phyloP scores from a whole-genome alignment of 2,329 filamentous ascomycete genomes.

The Teratosphaeria destructans region DNA sequence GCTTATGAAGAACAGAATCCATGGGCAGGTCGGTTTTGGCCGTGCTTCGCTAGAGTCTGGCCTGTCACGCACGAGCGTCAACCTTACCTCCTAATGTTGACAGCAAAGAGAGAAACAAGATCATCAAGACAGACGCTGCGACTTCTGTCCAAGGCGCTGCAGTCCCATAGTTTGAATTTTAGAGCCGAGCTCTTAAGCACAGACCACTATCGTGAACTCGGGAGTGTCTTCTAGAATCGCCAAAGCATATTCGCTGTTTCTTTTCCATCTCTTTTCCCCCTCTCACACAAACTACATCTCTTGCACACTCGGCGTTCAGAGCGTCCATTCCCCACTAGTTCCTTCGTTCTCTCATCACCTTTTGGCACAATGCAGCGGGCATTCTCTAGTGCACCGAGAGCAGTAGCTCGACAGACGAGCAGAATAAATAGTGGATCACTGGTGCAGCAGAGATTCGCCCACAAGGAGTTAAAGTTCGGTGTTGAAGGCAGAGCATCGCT shows the following conservation, averaged over 20 bases:
- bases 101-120: not conserved
- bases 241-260: not conserved
- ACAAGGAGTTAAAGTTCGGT: conserved; percentile 99
- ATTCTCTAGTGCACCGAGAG: conserved; percentile 69
- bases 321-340: not conserved
- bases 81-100: not conserved
- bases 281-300: not conserved
- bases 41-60: too few species aligned
- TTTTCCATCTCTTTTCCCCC: not conserved
- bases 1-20: too few species aligned
- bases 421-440: conserved; percentile 43
- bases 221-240: not conserved
- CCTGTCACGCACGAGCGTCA: too few species aligned
- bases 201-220: not conserved
- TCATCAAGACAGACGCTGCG: not conserved
- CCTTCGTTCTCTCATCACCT: not conserved
- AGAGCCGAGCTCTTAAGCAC: not conserved
- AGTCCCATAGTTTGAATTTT: not conserved
- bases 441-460: conserved; percentile 90
- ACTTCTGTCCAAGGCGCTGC: not conserved
- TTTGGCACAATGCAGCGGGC: conserved; percentile 72
- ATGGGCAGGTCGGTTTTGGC: too few species aligned
- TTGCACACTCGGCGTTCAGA: not conserved
- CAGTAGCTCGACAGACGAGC: conserved; percentile 64
- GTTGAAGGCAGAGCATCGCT: conserved; percentile 86